These are phyloP conservation scores for Kalmusia sp. DNA, from an alignment of 2,329 filamentous ascomycete species.

Conservation along the genomic window DNA sequence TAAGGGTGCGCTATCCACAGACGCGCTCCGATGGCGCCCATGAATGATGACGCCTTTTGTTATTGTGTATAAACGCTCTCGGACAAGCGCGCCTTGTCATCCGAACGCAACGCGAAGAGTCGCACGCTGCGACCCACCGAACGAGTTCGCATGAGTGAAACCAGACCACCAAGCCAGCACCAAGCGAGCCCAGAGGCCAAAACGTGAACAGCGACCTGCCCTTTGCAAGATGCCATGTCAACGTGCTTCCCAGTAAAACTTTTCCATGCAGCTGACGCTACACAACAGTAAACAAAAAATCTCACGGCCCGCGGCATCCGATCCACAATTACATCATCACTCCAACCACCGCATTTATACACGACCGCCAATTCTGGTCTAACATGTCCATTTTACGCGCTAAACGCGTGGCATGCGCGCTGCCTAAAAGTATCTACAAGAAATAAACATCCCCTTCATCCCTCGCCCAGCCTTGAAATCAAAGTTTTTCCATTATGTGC, in stretches of 20 bases:
- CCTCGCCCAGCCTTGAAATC: not conserved
- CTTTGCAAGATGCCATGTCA: too few relatives aligned
- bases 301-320: not conserved
- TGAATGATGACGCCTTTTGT: conserved; percentile 8
- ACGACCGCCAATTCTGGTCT: not conserved
- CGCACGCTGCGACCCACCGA: conserved; percentile 1
- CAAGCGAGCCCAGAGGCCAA: not conserved
- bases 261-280: conserved; percentile 2
- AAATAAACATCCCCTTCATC: not conserved
- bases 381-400: not conserved
- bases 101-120: conserved; percentile 5
- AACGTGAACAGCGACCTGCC: too few relatives aligned
- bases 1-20: too few relatives aligned
- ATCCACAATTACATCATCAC: conserved; percentile 7
- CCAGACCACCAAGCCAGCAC: not conserved
- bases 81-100: conserved; percentile 3
- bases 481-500: not conserved
- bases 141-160: conserved; percentile 7
- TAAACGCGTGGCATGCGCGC: not conserved
- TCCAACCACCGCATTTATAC: not conserved
- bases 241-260: not conserved
- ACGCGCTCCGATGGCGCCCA: not conserved
- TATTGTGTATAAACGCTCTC: conserved; percentile 3
- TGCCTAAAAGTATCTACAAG: not conserved
- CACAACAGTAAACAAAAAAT: conserved; percentile 13